Evolutionary conservation across 2,329 filamentous ascomycete genomes (phyloP), one percentile per base, ranked within the genome.

Genomic region (Pseudogymnoascus sp.): DNA sequence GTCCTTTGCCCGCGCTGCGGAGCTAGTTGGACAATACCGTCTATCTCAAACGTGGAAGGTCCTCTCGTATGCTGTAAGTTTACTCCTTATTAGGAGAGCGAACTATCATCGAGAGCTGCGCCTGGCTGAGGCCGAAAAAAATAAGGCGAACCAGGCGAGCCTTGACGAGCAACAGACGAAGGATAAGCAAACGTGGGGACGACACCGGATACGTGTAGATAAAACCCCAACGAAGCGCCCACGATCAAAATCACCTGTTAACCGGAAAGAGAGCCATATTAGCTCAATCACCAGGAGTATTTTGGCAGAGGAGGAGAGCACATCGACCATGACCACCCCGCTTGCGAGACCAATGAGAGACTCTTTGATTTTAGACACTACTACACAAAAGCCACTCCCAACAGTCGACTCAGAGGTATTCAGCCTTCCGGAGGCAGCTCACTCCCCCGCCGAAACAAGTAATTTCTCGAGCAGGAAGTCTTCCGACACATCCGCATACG

Each of bases 41-140:
- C 75, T 87, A 0, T 82, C 84, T 4, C 84, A 87, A 68, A 85
- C 83, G 1, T 87, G 84, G 84, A 79, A 83, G 31, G 77, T 86
- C 10, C 68, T 87, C 17, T 79, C 80, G 0, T 85, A 82, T 67
- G 80, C 80, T 8, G 79, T 84, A 65, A 73, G 75, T 17, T 71
- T 85, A 10, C 74, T 87, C 0, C 74, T 87, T 1, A 74, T 74
- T 13, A 76, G 79, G 31, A 77, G 84, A 29, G 83, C 81, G 1
- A 78, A 82, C 44, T 84, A 82, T 63, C 84, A 87, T 66, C 74
- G 83, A 0, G 76, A 84, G 59, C 68, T 71, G 21, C 77, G 84
- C 1, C 72, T 80, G 35, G 59, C 59, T 36, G 58, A 44, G 63
- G 62, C 73, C 74, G 11, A 72, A 74, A 47, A 73, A 77, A 35